Conservation (phyloP, 176 grass and related monocot genomes). For the Melocanna baccifera region DNA sequence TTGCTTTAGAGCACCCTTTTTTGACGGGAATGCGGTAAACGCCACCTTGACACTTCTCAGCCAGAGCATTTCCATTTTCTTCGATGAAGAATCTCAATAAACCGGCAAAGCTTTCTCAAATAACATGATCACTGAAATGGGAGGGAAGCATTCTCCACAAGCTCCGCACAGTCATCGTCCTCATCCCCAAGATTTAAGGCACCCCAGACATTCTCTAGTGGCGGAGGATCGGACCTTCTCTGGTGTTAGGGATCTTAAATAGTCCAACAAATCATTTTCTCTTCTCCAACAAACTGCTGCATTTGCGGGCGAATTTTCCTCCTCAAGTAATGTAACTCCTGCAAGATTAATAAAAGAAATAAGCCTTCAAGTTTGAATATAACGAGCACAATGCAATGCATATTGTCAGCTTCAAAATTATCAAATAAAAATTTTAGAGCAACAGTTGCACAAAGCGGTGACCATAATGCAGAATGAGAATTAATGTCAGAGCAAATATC, state of each 20-base stretch:
- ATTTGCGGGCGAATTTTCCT: constrained; percentile 85
- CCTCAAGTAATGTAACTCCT: constrained; percentile 80
- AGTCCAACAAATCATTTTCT: constrained; percentile 92
- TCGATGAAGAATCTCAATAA: background rate
- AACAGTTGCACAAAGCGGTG: background rate
- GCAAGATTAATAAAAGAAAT: constrained; percentile 19
- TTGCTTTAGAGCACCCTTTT: background rate
- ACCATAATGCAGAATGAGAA: background rate
- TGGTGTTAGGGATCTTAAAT: constrained; percentile 79
- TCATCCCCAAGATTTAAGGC: constrained; percentile 42
- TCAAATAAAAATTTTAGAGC: background rate
- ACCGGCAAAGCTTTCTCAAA: constrained; percentile 24
- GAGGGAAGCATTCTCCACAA: constrained; percentile 71
- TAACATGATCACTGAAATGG: constrained; percentile 59
- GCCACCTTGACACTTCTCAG: background rate
- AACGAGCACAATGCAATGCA: background rate
- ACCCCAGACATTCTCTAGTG: constrained; percentile 37
- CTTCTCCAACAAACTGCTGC: constrained; percentile 93
- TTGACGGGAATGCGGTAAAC: background rate
- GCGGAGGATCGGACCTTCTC: constrained; percentile 66
- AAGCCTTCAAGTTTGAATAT: background rate
- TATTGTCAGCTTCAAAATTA: background rate
- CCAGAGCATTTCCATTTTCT: constrained; percentile 9
- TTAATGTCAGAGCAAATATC: background rate
- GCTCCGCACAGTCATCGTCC: constrained; percentile 58